Evolutionary conservation across 164 flowering plant species (phyloP), one percentile per base, ranked within the genome.

Genomic region (Euptelea pleiosperma): DNA sequence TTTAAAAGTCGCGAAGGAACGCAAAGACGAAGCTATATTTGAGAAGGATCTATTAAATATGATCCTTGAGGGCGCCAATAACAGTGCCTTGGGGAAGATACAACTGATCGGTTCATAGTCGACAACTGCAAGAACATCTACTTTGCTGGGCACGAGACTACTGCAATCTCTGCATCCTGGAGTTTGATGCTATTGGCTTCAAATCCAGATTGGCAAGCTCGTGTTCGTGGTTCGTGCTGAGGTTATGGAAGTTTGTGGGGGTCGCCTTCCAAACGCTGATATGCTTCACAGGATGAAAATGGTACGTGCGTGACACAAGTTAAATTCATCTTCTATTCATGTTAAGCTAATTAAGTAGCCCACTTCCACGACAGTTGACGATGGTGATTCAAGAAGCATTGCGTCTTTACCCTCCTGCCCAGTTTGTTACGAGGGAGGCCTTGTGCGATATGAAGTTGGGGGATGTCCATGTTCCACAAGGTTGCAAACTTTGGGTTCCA

Each of bases 81-180:
- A n/a, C n/a, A n/a, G n/a, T n/a, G n/a, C n/a, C 24, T 22, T 24
- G 29, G 30, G 25, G 15, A 2, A 24, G 29, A 24, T 24, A 7
- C 50, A 46, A 42, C 21, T 42, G 45, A 42, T 2, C 6, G 45
- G n/a, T 46, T 46, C 50, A 46, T 46, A 24, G 50, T 46, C 10
- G 50, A 46, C 30, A 46, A 46, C 14, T 46, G 50, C 50, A 46
- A 46, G 50, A 46, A 46, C 50, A n/a, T n/a, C n/a, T n/a, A n/a
- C n/a, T n/a, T n/a, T n/a, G n/a, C n/a, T n/a, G n/a, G n/a, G n/a
- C n/a, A 46, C 25, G 50, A 46, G 15, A 46, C 50, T 5, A 46
- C n/a, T 46, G 50, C 50, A 9, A 2, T 11, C 22, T 22, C 50
- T 24, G 50, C 50, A 9, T 8, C 50, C 24, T 46, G 50, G 50